Percentiles rank a stretch among this genome's conserved stretches.
Conservation (phyloP, 192 early-diverging fungal species). For the Coemansia aciculifera region DNA sequence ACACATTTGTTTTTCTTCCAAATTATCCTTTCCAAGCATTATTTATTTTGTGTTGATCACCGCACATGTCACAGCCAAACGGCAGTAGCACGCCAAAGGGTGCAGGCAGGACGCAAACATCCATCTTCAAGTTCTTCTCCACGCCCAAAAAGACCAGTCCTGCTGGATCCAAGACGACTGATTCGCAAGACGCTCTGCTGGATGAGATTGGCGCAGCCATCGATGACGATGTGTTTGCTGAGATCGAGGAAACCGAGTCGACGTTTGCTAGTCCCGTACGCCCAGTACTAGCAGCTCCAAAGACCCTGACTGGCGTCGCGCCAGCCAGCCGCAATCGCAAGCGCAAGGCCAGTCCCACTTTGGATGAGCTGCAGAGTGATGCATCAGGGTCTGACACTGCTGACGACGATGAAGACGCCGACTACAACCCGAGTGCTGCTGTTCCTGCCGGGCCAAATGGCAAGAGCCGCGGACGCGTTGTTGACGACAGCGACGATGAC, state of each 20-base stretch:
- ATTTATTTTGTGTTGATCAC: not conserved
- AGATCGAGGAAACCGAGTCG: conserved; percentile 29
- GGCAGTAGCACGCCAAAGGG: conserved; percentile 38
- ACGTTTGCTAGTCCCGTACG: not conserved
- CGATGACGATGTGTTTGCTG: conserved; percentile 35
- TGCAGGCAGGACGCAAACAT: conserved; percentile 33
- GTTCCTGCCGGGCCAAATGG: not conserved
- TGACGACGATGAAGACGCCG: conserved; percentile 28
- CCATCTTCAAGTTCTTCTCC: conserved; percentile 47
- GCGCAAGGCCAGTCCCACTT: conserved; percentile 11
- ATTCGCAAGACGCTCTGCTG: conserved; percentile 50
- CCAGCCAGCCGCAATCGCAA: conserved; percentile 22
- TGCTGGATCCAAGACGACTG: conserved; percentile 1
- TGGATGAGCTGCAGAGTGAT: not conserved
- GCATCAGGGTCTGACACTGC: not conserved
- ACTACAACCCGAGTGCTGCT: conserved; percentile 19
- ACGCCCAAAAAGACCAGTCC: conserved; percentile 25
- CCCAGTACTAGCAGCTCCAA: not conserved
- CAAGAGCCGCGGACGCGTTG: conserved; percentile 18
- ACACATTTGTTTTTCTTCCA: not conserved
- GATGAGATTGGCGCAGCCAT: conserved; percentile 20
- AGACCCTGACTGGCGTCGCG: not conserved
- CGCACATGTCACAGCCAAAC: conserved; percentile 23
- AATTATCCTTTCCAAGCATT: not conserved
- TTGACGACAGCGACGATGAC: conserved; percentile 42